A percentile compares a stretch with the other conserved stretches of the same genome.
phyloP scores from a whole-genome alignment of 805 yeast genomes.

The Allodekkera sacchari region DNA sequence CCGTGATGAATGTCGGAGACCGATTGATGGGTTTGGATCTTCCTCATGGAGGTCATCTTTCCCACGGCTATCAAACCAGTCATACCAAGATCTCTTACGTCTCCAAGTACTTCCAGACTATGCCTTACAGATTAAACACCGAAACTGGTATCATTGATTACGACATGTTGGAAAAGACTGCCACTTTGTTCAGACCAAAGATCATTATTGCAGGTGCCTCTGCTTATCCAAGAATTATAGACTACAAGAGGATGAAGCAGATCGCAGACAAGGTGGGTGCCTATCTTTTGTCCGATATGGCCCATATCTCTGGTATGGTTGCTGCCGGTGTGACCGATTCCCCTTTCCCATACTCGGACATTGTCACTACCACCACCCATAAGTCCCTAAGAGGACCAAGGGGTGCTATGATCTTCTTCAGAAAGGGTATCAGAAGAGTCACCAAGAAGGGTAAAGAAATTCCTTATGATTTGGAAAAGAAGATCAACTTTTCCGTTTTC shows the following conservation, averaged over 20 bases:
- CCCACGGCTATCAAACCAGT: constrained; percentile 94
- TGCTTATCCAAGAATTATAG: constrained; percentile 87
- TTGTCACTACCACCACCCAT: constrained; percentile 97
- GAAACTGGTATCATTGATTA: constrained; percentile 88
- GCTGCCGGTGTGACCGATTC: constrained; percentile 92
- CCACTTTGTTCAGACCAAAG: constrained; percentile 87
- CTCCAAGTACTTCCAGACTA: constrained; percentile 91
- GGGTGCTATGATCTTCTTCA: constrained; percentile 96
- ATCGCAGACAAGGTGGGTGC: constrained; percentile 94
- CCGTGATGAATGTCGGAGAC: constrained; percentile 81
- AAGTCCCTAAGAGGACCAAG: constrained; percentile 98
- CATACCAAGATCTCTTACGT: constrained; percentile 83
- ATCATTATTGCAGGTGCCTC: constrained; percentile 95
- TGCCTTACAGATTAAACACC: constrained; percentile 91
- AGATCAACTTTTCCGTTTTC: constrained; percentile 93
- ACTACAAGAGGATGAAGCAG: constrained; percentile 81
- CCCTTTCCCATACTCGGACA: constrained; percentile 89
- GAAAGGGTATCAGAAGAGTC: constrained; percentile 84
- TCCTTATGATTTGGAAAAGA: constrained; percentile 79
- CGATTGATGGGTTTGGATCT: constrained; percentile 95
- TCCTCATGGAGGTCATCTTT: constrained; percentile 97
- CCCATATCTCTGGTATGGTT: constrained; percentile 92
- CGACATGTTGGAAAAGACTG: constrained; percentile 75
- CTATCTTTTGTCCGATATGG: constrained; percentile 90
- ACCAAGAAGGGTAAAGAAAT: constrained; percentile 82